Conservation (phyloP, 192 early-diverging fungal genomes). For the Funneliformis geosporum region DNA sequence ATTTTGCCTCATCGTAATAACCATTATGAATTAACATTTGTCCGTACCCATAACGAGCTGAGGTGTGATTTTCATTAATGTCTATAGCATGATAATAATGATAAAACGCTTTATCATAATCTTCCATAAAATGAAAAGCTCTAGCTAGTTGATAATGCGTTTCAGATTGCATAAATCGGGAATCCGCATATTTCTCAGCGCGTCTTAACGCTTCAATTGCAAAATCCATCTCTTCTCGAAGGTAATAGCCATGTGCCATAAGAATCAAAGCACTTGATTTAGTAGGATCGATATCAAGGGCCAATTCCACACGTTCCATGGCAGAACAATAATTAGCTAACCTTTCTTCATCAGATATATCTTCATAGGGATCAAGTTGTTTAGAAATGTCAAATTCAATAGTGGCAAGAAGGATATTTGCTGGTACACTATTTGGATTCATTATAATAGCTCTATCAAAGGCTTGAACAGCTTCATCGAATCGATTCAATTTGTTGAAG, state of each 20-base stretch:
- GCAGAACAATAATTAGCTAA: conserved; percentile 47
- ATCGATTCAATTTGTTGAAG: conserved; percentile 71
- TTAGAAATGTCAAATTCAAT: conserved; percentile 81
- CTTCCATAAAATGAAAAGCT: conserved; percentile 55
- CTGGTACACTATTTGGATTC: conserved; percentile 68
- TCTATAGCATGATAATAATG: conserved; percentile 65
- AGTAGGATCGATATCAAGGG: conserved; percentile 51
- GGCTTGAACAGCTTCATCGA: conserved; percentile 65
- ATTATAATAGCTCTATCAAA: conserved; percentile 70
- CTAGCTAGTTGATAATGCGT: conserved; percentile 61
- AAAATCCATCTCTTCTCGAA: conserved; percentile 44
- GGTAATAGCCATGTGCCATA: conserved; percentile 59
- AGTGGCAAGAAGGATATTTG: conserved; percentile 71
- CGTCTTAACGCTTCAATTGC: neutral
- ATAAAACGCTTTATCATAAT: conserved; percentile 72
- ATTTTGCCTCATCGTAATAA: conserved; percentile 28
- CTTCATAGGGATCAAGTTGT: conserved; percentile 33
- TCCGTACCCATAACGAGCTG: conserved; percentile 76
- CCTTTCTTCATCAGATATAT: conserved; percentile 44
- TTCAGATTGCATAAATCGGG: conserved; percentile 56
- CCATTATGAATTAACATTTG: conserved; percentile 69
- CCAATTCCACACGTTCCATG: conserved; percentile 51
- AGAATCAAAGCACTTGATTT: conserved; percentile 56
- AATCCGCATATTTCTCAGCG: conserved; percentile 8
- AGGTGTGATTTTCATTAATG: conserved; percentile 65